Base-by-base conservation (phyloP, 257 asterid genomes). In the Fraxinus americana region DNA sequence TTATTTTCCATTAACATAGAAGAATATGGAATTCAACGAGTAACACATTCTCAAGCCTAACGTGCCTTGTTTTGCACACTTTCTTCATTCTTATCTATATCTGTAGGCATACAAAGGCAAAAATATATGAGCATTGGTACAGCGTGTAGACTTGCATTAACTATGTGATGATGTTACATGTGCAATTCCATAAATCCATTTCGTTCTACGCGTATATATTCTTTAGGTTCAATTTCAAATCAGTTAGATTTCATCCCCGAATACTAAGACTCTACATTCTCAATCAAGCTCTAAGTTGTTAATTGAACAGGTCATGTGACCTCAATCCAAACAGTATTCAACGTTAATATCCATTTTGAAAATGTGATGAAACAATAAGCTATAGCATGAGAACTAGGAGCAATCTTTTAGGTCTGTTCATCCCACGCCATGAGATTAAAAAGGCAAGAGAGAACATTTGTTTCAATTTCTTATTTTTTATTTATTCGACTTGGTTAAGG, bases 161-260 rank as follows among this genome's bases (percentile, higher is more conserved):
- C 61, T n/a, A 41, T n/a, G 48, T 39, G 30, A 61, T 19, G 36
- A 4, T 11, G 69, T 63, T 0, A 63, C 2, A 27, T 11, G 69
- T 70, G 80, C 63, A 19, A 67, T 70, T 75, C 23, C 65, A 75
- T 39, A 50, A 21, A n/a, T 35, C 35, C 63, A 68, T 52, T 68
- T 19, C 13, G 52, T 54, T 38, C 76, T 70, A 77, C n/a, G 25
- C 7, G 10, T 25, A 61, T 25, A 35, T 50, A 35, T 34, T 68
- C 71, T 48, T 70, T 0, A 25, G 38, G 38, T 30, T 75, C n/a
- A 70, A 14, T 3, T 16, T 71, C 19, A 57, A 32, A 81, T 66
- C 70, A 57, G 59, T 41, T 54, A 45, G 36, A 75, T 39, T 36
- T 70, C 27, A 11, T 67, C 69, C 69, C 67, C 45, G 50, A 43